These are phyloP conservation scores for Phlebiopsis flavidoalba DNA, from an alignment of 768 basidiomycete genomes.

Conservation along the genomic window DNA sequence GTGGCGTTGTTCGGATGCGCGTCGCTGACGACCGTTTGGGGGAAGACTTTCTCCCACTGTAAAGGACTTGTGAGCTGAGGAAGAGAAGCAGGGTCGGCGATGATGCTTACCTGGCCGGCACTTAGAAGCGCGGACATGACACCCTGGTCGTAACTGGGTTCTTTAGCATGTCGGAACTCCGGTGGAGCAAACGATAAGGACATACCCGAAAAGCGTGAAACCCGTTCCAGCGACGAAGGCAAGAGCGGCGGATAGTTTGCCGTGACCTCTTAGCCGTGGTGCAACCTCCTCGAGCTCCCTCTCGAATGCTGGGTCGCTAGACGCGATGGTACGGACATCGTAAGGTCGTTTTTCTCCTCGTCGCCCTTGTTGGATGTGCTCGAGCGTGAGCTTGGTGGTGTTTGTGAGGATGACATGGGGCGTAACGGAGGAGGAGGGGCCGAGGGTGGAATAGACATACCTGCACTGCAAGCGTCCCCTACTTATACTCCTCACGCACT, in stretches of 20 bases:
- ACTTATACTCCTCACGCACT: neutral
- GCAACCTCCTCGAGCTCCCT: constrained; percentile 29
- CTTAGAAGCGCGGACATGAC: constrained; percentile 66
- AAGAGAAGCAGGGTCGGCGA: neutral
- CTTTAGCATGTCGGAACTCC: neutral
- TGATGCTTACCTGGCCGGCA: constrained; percentile 37
- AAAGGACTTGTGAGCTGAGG: neutral
- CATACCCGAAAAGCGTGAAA: constrained; percentile 58
- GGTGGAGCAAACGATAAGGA: neutral
- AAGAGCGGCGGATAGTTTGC: constrained; percentile 40
- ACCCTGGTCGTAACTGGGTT: constrained; percentile 57
- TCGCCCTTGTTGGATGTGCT: neutral
- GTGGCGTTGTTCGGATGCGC: constrained; percentile 44
- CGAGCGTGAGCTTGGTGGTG: neutral
- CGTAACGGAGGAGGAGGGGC: neutral
- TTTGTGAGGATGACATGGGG: neutral
- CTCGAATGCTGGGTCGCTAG: constrained; percentile 24
- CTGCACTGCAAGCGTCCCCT: neutral
- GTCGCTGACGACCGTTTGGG: constrained; percentile 41
- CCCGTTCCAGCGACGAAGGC: constrained; percentile 56
- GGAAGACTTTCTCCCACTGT: constrained; percentile 55
- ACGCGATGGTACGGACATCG: neutral
- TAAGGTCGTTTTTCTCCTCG: neutral
- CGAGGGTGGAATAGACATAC: neutral
- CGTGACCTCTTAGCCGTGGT: constrained; percentile 37